Conservation (phyloP, 345 rosid species). For the Citrus sp. region DNA sequence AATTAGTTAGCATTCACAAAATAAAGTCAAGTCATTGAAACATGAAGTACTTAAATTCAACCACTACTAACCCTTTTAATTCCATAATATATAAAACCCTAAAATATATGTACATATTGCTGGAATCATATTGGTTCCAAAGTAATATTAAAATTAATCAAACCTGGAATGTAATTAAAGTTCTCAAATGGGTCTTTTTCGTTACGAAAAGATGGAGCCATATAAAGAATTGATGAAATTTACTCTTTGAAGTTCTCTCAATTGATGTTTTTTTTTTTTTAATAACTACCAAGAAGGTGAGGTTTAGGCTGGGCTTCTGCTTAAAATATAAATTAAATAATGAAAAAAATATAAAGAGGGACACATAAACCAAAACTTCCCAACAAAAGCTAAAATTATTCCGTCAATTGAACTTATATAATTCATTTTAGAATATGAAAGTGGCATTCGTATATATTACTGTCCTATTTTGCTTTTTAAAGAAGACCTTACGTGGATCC, state of each 20-base stretch:
- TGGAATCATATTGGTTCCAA: background rate
- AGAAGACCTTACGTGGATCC: slow-evolving; percentile 8
- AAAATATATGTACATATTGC: background rate
- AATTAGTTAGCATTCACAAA: too few relatives aligned
- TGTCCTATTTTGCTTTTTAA: background rate
- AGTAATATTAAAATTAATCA: background rate
- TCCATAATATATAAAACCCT: background rate
- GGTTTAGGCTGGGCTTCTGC: too few relatives aligned
- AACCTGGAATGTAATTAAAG: background rate
- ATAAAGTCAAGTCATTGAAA: background rate
- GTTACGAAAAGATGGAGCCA: background rate
- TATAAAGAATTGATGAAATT: background rate
- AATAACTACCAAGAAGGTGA: too few relatives aligned
- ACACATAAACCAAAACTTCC: too few relatives aligned
- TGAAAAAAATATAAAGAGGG: too few relatives aligned
- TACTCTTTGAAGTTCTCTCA: background rate
- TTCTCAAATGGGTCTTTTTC: background rate
- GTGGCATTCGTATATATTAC: background rate
- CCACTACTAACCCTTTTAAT: background rate
- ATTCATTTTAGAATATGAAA: background rate
- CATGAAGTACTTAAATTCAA: background rate
- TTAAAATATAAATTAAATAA: too few relatives aligned
- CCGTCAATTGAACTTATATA: background rate
- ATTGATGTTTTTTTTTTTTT: too few relatives aligned
- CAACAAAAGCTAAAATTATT: too few relatives aligned